Evolutionary conservation across 78 protist genomes (phyloP).

Genomic region (Isochrysis galbana): DNA sequence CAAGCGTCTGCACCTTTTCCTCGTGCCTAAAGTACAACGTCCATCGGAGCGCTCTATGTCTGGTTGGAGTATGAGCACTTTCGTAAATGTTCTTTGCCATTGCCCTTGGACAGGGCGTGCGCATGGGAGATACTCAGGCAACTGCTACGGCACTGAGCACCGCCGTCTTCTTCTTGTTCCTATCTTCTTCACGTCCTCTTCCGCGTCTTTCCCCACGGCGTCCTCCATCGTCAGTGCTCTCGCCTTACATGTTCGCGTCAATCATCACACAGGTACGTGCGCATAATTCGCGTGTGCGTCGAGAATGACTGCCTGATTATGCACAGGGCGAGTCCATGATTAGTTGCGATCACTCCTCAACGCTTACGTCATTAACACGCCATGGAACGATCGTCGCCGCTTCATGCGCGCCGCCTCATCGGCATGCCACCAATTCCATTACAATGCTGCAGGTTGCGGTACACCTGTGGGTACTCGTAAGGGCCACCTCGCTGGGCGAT

Average conservation of each 20-base stretch:
- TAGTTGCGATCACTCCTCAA: not conserved
- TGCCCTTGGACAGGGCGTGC: constrained; percentile 95
- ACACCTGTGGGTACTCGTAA: not conserved
- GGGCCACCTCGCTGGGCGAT: not conserved
- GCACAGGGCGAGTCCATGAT: not conserved
- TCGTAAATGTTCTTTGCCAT: too few species aligned
- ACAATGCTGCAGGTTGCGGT: not conserved
- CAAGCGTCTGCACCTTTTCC: too few species aligned
- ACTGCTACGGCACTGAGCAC: constrained; percentile 73
- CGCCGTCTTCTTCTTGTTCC: constrained; percentile 85
- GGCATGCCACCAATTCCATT: not conserved
- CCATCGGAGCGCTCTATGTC: too few species aligned
- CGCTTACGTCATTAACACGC: not conserved
- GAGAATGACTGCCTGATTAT: not conserved
- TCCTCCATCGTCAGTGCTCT: constrained; percentile 79
- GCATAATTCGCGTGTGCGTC: not conserved
- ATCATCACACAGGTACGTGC: constrained; percentile 75
- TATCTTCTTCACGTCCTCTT: constrained; percentile 73
- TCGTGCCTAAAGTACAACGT: too few species aligned
- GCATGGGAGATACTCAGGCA: constrained; percentile 90
- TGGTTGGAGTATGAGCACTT: too few species aligned
- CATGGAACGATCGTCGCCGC: not conserved
- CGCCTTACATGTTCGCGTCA: constrained; percentile 72
- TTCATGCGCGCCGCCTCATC: not conserved
- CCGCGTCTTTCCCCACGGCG: constrained; percentile 51